Base-by-base conservation (phyloP, 352 stramenopile genomes). In the Lagenidium giganteum region DNA sequence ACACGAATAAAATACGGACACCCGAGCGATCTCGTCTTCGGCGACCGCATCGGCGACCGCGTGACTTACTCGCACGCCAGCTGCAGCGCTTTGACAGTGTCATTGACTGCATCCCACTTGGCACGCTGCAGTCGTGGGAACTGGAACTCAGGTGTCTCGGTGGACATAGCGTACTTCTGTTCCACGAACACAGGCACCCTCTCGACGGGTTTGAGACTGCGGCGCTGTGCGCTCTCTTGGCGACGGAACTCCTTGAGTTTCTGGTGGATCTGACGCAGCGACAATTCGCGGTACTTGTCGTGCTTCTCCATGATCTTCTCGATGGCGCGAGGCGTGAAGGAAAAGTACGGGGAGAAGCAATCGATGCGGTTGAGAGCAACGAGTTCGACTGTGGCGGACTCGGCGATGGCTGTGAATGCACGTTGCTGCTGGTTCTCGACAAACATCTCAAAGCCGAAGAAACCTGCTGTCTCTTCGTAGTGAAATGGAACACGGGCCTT, bases 371-470 rank as follows among this genome's bases (percentile, higher is more conserved):
- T 84, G n/a, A 87, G 46, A 3, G 67, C 74, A 16, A 87, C 57
- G 16, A 87, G 40, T 39, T 84, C 69, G 1, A 80, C 67, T 3
- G 58, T 59, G 1, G 58, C 43, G 8, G 74, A 74, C 36, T 81
- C 70, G 0, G 70, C 74, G 16, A 87, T 64, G 18, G 64, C 74
- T 0, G 70, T 87, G 52, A 79, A 83, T 14, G 49, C 56, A 2
- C 74, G 64, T 7, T 57, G 59, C 34, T 77, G 69, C 26, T 72
- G 51, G 1, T 54, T 60, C 11, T 83, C 63, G 1, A 83, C 60
- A 49, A 87, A 87, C 68, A 83, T 84, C 34, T 87, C 74, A 49
- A 75, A 81, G 8, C 74, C 74, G 39, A 87, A 87, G 47, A 80
- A 87, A 0, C 74, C 67, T 3, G 61, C 61, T 13, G 42, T 31